Base-by-base conservation (phyloP, 1,284 basidiomycete species). In the Neonothopanus nambi region DNA sequence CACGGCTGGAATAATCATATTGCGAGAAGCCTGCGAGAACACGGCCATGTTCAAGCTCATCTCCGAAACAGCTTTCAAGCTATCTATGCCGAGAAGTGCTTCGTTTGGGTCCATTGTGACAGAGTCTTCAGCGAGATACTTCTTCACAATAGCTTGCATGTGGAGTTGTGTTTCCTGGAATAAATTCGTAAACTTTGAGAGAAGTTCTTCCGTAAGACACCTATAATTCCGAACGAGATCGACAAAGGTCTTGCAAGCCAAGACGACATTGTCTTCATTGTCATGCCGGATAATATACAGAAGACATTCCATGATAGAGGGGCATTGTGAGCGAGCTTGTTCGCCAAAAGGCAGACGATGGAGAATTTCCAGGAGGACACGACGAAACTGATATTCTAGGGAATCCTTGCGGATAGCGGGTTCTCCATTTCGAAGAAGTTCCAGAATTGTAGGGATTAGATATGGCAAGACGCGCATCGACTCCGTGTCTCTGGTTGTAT, bases 11-110 rank as follows among this genome's bases (percentile, higher is more conserved):
- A 85, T 78, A 46, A 91, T 84, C 51, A 86, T 49, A 23, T 26
- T 44, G 18, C 55, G 51, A 18, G 41, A 35, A 47, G 51, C 51
- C 71, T 98, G 95, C 57, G 93, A 88, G 70, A 98, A 90, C 39
- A 95, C 84, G 38, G 97, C 93, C 60, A 98, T 87, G 17, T 95
- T 88, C 73, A 97, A 91, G 6, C 93, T 93, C 76, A 97, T 91
- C 70, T 99, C 97, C 5, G 92, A 89, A 21, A 98, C 76, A 12
- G 98, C 91, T 71, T 98, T 98, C 79, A 98, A 97, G 67, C 94
- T 96, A 51, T 85, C 84, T 51, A 88, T 82, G 42, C 85, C 85
- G n/a, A 83, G 83, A 26, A 89, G 73, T 35, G 87, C 73, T 18
- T 76, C 65, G 57, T 85, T 85, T 11, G 73, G 55, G 58, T 90